These are phyloP conservation scores for Arthrobotrys conoides DNA, from an alignment of 2,329 filamentous ascomycete species.

Conservation along the genomic window DNA sequence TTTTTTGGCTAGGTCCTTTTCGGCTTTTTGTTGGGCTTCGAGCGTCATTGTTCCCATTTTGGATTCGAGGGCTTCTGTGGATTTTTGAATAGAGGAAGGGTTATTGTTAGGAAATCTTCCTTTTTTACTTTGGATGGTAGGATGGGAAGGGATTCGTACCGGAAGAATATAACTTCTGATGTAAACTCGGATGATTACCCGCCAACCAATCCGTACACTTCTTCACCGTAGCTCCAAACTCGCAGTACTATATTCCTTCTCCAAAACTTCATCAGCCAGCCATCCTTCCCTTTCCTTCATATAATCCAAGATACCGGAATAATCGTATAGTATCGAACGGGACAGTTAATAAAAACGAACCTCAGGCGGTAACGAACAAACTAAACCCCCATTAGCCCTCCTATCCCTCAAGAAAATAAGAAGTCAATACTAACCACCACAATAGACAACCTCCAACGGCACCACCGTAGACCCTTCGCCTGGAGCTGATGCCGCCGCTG, in stretches of 20 bases:
- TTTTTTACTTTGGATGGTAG: slow-evolving; percentile 65
- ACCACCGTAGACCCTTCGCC: background rate
- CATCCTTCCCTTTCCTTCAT: background rate
- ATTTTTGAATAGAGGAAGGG: too few species aligned
- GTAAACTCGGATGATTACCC: slow-evolving; percentile 79
- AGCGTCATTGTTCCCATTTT: slow-evolving; percentile 88
- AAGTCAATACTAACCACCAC: slow-evolving; percentile 38
- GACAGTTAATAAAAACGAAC: slow-evolving; percentile 18
- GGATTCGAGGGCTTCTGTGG: slow-evolving; percentile 81
- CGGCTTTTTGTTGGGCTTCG: slow-evolving; percentile 69
- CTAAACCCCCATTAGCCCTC: slow-evolving; percentile 15
- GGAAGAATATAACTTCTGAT: slow-evolving; percentile 85
- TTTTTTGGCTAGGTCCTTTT: slow-evolving; percentile 95
- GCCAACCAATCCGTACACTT: slow-evolving; percentile 98
- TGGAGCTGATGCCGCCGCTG: slow-evolving; percentile 6
- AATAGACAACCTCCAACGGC: slow-evolving; percentile 42
- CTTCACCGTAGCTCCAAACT: slow-evolving; percentile 95
- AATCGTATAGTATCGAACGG: background rate
- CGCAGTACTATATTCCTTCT: slow-evolving; percentile 82
- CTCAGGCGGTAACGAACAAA: slow-evolving; percentile 56
- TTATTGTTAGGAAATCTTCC: background rate
- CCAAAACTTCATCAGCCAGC: slow-evolving; percentile 14
- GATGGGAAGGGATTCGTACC: slow-evolving; percentile 71
- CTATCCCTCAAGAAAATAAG: background rate
- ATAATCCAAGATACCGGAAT: background rate